Evolutionary conservation across 1,139 yeast genomes (phyloP).

Genomic region (Yamadazyma mexicana): DNA sequence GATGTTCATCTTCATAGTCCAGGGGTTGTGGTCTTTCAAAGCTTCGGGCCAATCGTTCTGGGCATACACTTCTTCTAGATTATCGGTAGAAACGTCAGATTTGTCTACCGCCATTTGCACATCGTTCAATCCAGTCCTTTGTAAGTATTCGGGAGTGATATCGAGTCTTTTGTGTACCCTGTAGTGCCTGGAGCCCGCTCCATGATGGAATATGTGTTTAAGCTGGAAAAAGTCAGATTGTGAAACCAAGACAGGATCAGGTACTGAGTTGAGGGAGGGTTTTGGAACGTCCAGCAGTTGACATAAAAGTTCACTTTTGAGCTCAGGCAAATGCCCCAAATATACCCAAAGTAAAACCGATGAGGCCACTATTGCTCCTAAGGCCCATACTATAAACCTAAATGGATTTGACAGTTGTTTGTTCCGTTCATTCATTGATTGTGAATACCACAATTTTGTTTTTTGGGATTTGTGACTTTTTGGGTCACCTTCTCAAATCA

Average conservation of each 20-base stretch:
- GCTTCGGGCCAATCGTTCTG: constrained; percentile 43
- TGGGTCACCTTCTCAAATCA: not conserved
- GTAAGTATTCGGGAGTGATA: constrained; percentile 29
- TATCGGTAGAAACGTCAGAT: constrained; percentile 8
- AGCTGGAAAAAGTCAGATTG: constrained; percentile 24
- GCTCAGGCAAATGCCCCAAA: not conserved
- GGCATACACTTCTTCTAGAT: constrained; percentile 27
- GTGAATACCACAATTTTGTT: not conserved
- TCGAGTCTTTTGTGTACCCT: constrained; percentile 46
- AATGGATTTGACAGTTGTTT: not conserved
- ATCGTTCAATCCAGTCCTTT: constrained; percentile 10
- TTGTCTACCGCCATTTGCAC: constrained; percentile 4
- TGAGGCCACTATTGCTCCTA: not conserved
- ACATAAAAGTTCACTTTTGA: not conserved
- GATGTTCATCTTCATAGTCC: constrained; percentile 37
- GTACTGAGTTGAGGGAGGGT: not conserved
- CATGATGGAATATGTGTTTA: constrained; percentile 55
- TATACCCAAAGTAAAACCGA: not conserved
- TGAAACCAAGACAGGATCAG: not conserved
- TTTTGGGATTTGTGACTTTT: not conserved
- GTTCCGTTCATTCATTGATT: not conserved
- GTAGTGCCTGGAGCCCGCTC: constrained; percentile 37
- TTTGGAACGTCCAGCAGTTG: not conserved
- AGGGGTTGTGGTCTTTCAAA: constrained; percentile 40
- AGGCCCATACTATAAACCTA: not conserved